Conservation (phyloP, 2,329 filamentous ascomycete species). For the Pseudocercospora vitis region DNA sequence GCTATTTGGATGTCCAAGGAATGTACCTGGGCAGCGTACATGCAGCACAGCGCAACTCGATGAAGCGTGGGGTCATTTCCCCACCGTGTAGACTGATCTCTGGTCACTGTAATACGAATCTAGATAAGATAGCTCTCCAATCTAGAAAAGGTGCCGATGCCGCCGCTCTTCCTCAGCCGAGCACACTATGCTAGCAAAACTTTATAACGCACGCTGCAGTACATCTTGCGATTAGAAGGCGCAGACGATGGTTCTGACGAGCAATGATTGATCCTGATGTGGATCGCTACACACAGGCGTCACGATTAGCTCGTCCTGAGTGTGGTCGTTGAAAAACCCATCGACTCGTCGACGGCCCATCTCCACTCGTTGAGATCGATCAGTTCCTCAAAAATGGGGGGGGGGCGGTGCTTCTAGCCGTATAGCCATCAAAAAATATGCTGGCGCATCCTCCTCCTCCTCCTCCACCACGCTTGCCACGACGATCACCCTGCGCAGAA, state of each 20-base stretch:
- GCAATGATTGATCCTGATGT: not conserved
- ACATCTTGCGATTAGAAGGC: too few relatives aligned
- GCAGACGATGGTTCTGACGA: not conserved
- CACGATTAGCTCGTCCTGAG: not conserved
- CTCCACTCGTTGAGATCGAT: not conserved
- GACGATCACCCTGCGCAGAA: not conserved
- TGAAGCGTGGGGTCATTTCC: conserved; percentile 14
- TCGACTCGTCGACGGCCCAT: too few relatives aligned
- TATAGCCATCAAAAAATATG: too few relatives aligned
- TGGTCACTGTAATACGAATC: conserved; percentile 25
- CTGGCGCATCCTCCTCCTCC: too few relatives aligned
- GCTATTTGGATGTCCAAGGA: conserved; percentile 8
- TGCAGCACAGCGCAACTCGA: conserved; percentile 18
- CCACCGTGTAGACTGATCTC: conserved; percentile 31
- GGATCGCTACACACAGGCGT: not conserved
- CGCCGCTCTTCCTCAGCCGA: conserved; percentile 1
- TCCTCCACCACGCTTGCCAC: not conserved
- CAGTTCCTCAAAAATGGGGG: not conserved
- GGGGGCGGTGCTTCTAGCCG: not conserved
- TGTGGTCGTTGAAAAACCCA: too few relatives aligned
- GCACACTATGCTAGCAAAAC: not conserved
- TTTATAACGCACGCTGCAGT: not conserved
- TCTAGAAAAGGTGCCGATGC: conserved; percentile 13
- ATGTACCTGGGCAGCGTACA: not conserved
- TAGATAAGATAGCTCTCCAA: conserved; percentile 28